Evolutionary conservation across 2,329 filamentous ascomycete species (phyloP).

Genomic region (Aspergillus proliferans): DNA sequence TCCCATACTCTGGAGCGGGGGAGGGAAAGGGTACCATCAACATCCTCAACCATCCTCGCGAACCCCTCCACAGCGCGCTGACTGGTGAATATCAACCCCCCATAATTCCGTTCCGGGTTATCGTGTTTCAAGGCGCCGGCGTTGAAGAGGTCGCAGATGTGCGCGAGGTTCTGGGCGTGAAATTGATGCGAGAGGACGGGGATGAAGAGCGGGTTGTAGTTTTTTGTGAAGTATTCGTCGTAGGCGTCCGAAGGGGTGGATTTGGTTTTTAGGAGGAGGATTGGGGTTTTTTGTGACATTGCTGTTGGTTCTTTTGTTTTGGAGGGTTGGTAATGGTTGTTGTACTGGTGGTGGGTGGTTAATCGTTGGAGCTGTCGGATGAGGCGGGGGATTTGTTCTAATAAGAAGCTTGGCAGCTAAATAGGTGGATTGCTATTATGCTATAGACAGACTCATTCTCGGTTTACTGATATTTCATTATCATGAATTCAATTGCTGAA

Average conservation of each 20-base stretch:
- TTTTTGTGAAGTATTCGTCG: slow-evolving; percentile 37
- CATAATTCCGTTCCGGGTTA: slow-evolving; percentile 27
- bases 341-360: too few species aligned
- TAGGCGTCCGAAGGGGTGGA: slow-evolving; percentile 41
- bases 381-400: too few species aligned
- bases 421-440: too few species aligned
- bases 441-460: too few species aligned
- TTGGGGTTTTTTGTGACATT: slow-evolving; percentile 15
- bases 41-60: slow-evolving; percentile 27
- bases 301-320: too few species aligned
- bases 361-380: too few species aligned
- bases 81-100: slow-evolving; percentile 46
- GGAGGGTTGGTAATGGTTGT: too few species aligned
- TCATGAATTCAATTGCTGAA: too few species aligned
- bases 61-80: slow-evolving; percentile 45
- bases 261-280: slow-evolving; percentile 45
- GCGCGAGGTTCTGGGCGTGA: slow-evolving; percentile 28
- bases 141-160: slow-evolving; percentile 31
- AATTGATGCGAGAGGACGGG: slow-evolving; percentile 43
- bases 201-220: slow-evolving; percentile 36
- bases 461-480: too few species aligned
- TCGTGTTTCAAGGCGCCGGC: slow-evolving; percentile 20
- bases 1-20: neutral
- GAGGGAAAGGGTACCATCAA: slow-evolving; percentile 17
- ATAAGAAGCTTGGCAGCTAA: too few species aligned